Conservation (phyloP, 2,329 filamentous ascomycete species). For the Fusarium lateritium region DNA sequence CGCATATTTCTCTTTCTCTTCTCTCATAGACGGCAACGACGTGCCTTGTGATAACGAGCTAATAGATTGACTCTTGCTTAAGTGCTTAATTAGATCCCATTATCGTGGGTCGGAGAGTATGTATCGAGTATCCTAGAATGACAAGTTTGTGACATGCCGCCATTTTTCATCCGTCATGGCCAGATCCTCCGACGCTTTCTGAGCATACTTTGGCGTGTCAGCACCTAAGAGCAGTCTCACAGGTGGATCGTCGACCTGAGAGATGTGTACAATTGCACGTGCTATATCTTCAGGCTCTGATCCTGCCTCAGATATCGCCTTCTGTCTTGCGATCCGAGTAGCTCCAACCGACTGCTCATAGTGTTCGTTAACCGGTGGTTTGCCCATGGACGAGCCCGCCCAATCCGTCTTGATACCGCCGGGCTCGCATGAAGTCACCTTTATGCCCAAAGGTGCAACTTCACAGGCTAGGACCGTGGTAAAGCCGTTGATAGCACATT, state of each 20-base stretch:
- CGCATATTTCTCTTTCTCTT: too few relatives aligned
- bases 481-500: constrained; percentile 57
- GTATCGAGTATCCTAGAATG: not conserved
- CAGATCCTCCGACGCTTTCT: constrained; percentile 34
- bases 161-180: constrained; percentile 51
- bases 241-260: constrained; percentile 48
- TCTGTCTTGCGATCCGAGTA: constrained; percentile 14
- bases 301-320: not conserved
- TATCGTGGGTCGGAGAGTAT: too few relatives aligned
- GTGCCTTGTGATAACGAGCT: too few relatives aligned
- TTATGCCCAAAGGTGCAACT: constrained; percentile 55
- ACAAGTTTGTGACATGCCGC: constrained; percentile 24
- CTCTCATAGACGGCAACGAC: too few relatives aligned
- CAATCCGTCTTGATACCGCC: constrained; percentile 60
- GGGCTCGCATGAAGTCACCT: constrained; percentile 56
- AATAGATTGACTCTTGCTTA: too few relatives aligned
- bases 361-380: constrained; percentile 49
- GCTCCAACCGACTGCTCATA: constrained; percentile 55
- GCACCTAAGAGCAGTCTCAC: constrained; percentile 51
- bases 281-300: constrained; percentile 47
- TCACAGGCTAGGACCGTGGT: constrained; percentile 55
- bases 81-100: too few relatives aligned
- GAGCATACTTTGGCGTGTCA: constrained; percentile 46
- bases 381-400: constrained; percentile 52
- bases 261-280: constrained; percentile 46